A percentile compares a stretch with the other conserved stretches of the same genome.
Evolutionary conservation across 208 protist species (phyloP).

Genomic region (Blastocrithidia nonstop): DNA sequence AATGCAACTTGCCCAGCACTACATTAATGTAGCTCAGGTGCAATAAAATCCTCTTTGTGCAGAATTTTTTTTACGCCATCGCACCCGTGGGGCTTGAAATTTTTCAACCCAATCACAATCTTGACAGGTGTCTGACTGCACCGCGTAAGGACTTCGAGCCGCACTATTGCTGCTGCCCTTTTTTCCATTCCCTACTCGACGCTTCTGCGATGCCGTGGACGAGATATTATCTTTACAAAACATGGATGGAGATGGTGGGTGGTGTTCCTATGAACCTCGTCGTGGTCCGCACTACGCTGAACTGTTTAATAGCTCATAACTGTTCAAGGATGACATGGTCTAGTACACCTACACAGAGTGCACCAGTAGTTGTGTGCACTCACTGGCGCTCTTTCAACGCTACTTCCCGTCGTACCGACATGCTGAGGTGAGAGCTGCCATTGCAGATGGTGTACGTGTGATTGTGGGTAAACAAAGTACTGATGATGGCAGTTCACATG

Average conservation of each 20-base stretch:
- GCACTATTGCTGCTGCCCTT: constrained; percentile 55
- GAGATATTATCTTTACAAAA: constrained; percentile 93
- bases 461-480: constrained; percentile 79
- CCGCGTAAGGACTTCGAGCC: constrained; percentile 90
- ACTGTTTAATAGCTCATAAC: constrained; percentile 90
- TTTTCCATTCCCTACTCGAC: constrained; percentile 21
- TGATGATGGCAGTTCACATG: constrained; percentile 87
- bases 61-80: constrained; percentile 85
- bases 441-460: constrained; percentile 75
- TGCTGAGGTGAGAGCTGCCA: constrained; percentile 77
- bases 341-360: constrained; percentile 96
- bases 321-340: constrained; percentile 96
- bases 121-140: constrained; percentile 96
- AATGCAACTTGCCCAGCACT: constrained; percentile 81
- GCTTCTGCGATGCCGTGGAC: constrained; percentile 83
- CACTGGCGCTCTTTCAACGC: constrained; percentile 82
- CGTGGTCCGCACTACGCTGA: constrained; percentile 84
- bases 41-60: constrained; percentile 74
- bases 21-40: constrained; percentile 88
- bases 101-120: constrained; percentile 92
- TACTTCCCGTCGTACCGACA: constrained; percentile 79
- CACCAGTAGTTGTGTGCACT: constrained; percentile 89
- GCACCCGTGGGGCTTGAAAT: constrained; percentile 93
- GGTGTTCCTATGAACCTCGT: constrained; percentile 91
- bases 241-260: constrained; percentile 80